These are phyloP conservation scores for Colletotrichum sidae DNA, from an alignment of 2,329 filamentous ascomycete species.

Conservation along the genomic window DNA sequence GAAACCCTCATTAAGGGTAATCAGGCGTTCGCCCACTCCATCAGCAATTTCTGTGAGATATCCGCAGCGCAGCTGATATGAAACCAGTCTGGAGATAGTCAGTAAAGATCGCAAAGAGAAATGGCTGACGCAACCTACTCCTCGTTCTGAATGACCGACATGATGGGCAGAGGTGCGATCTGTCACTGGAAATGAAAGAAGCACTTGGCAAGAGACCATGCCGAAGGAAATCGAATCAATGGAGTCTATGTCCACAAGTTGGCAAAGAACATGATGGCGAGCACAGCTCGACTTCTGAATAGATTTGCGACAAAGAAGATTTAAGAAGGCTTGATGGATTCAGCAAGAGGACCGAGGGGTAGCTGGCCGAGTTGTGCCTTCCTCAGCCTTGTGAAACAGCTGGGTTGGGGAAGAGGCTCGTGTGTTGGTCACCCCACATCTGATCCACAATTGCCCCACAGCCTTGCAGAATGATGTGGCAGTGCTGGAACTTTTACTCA, in stretches of 20 bases:
- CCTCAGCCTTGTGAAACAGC: slow-evolving; percentile 39
- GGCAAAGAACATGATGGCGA: slow-evolving; percentile 34
- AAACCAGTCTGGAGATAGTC: slow-evolving; percentile 71
- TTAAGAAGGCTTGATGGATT: no score
- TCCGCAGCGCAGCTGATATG: slow-evolving; percentile 83
- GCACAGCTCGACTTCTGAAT: slow-evolving; percentile 31
- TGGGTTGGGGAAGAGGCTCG: slow-evolving; percentile 21
- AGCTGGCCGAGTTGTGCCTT: slow-evolving; percentile 19
- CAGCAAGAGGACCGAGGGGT: slow-evolving; percentile 27
- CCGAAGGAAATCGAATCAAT: slow-evolving; percentile 22
- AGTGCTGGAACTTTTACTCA: slow-evolving; percentile 32
- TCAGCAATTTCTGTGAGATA: slow-evolving; percentile 86
- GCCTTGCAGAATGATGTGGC: slow-evolving; percentile 32
- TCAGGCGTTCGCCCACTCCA: slow-evolving; percentile 85
- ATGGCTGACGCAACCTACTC: slow-evolving; percentile 47
- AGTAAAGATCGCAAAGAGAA: background rate
- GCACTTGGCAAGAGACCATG: slow-evolving; percentile 20
- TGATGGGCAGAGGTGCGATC: slow-evolving; percentile 39
- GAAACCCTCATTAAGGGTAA: slow-evolving; percentile 83
- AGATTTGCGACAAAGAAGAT: background rate
- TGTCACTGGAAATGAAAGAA: slow-evolving; percentile 27
- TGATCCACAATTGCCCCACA: background rate
- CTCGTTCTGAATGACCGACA: slow-evolving; percentile 59
- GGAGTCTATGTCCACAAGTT: slow-evolving; percentile 13
- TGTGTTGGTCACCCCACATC: background rate